Evolutionary conservation across 140 eudicot genomes (phyloP), one percentile per base, ranked within the genome.

Genomic region (Stevia rebaudiana): DNA sequence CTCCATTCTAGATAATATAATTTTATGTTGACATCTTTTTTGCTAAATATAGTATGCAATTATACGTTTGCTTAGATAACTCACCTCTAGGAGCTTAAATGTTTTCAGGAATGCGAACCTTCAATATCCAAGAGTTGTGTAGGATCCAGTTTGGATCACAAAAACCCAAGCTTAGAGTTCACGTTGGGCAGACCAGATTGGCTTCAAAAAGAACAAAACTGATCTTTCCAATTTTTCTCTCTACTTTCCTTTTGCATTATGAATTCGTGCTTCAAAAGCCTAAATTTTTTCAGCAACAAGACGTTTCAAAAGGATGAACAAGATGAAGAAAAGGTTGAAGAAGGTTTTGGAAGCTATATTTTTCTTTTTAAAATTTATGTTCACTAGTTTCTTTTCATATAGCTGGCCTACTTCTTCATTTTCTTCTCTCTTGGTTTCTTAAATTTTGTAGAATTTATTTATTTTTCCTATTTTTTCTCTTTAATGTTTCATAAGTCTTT

Each of bases 101-200:
- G 18, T 17, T 53, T 58, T 74, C 79, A 87, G 90, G 92, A 78
- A 69, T 67, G 74, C 28, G 77, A 81, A 19, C 48, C 77, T 48
- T 52, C 79, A 6, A 67, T 59, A 69, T 46, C 67, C 23, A 80
- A 73, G 74, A 73, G 73, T 53, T 80, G 55, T 72, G 62, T 65
- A 66, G 79, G 68, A 52, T 68, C 79, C 11, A 71, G 55, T 72
- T 23, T 80, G 76, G 81, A 78, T 33, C 74, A 71, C 16, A 78
- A 83, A 75, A 83, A 69, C 69, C 90, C 90, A 28, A 69, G 85
- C 78, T 63, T 86, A 80, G 90, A 86, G 69, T 86, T 86, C 76
- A 86, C 95, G 31, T 78, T 86, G 75, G 94, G 94, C 63, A 82
- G 89, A 77, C 86, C 94, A 62, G 89, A 78, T 65, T 82, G 86